Base-by-base conservation (phyloP, 768 basidiomycete genomes). In the Trametes cingulata region DNA sequence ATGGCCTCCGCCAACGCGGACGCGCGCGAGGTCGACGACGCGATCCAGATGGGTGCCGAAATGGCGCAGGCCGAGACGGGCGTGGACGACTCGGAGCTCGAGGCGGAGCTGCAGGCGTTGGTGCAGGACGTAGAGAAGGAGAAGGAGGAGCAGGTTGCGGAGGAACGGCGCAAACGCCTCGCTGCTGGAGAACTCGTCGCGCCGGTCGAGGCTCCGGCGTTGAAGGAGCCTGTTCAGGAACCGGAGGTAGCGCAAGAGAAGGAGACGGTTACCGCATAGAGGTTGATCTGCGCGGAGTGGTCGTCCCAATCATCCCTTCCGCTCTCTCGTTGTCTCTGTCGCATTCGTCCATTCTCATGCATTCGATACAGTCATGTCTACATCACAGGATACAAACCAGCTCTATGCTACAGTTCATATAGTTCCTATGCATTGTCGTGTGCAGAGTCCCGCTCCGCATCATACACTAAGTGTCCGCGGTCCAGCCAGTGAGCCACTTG, bases 1-100 rank as follows among this genome's bases (percentile, higher is more conserved):
- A 80, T 98, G 65, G 88, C 91, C 0, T 88, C 90, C 61, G 90
- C 89, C 2, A 88, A 91, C 63, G 83, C 87, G 0, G 87, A 94
- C 67, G 91, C 93, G 42, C 79, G 79, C 39, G 95, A 97, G 66
- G 78, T 97, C 15, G 90, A 96, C 65, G 83, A 90, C 29, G 85
- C 87, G 3, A 85, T 98, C 47, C 79, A 80, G 59, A 72, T 85
- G 39, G 90, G 88, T 20, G 86, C 82, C 2, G 83, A 90, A 61
- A 74, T 85, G 20, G 86, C 85, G 0, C 68, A 85, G 12, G 80
- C 68, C 0, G 77, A 77, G 10, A 67, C 68, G 0, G 76, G 78
- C 7, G 74, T 80, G 8, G 81, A 81, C 50, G 82, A 86, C 22
- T 77, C 78, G 0, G 81, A 84, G 50, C 62, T 94, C 46, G 85